Evolutionary conservation across 2,329 filamentous ascomycete genomes (phyloP).

Genomic region (Cordyceps pruinosa): DNA sequence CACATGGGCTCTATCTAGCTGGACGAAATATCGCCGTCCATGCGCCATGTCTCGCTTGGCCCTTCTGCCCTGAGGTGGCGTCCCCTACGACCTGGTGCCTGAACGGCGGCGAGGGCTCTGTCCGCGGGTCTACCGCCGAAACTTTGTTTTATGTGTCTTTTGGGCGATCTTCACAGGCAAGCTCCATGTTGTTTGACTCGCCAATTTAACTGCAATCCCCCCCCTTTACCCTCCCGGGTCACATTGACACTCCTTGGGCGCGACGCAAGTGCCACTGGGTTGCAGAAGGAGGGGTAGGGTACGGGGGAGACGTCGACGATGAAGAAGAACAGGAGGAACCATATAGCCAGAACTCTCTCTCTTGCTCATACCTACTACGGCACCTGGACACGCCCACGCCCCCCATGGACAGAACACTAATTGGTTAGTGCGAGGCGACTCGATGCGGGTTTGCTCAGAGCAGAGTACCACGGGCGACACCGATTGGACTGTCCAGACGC

Average conservation of each 20-base stretch:
- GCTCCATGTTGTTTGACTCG: not conserved
- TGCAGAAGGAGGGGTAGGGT: no score
- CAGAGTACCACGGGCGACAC: not conserved
- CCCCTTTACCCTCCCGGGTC: not conserved
- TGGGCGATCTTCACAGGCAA: not conserved
- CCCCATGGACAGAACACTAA: not conserved
- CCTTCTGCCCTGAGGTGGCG: not conserved
- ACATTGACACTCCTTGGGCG: not conserved
- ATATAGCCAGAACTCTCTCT: no score
- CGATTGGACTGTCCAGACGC: not conserved
- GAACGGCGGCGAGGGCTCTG: no score
- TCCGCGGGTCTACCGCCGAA: no score
- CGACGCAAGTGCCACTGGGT: no score
- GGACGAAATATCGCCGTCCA: slow-evolving; percentile 1
- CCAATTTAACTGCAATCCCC: not conserved
- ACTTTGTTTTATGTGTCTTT: not conserved
- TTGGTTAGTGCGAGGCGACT: slow-evolving; percentile 5
- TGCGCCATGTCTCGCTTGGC: not conserved
- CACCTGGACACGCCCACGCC: not conserved
- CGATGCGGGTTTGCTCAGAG: slow-evolving; percentile 10
- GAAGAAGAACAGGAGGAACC: not conserved
- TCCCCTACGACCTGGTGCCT: not conserved
- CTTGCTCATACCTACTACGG: no score
- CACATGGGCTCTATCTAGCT: not conserved
- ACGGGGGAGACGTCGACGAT: not conserved